Evolutionary conservation across 768 basidiomycete genomes (phyloP), one percentile per base, ranked within the genome.

Genomic region (Tricholoma hemisulphureum): DNA sequence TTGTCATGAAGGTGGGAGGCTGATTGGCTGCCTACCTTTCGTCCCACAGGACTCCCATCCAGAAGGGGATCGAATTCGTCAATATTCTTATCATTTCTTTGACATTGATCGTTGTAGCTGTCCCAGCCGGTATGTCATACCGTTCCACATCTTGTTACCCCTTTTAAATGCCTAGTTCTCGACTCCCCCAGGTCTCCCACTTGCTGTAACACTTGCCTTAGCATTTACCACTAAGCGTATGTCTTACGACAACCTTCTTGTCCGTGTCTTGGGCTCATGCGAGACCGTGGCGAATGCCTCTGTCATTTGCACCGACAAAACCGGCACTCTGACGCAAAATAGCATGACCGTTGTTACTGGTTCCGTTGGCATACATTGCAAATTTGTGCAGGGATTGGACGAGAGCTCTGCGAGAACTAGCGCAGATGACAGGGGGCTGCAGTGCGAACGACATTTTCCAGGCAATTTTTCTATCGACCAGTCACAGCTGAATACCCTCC

Each of bases 251-350:
- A 97, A 97, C 53, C 80, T 98, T 0, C 85, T 99, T 41, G 97
- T 98, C 28, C 94, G 96, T 55, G 92, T 98, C 4, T 84, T 99
- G 29, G 92, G 92, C 6, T 95, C 95, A 10, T 98, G 96, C 73
- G 97, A 99, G 75, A 98, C 94, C 0, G 98, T 98, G 96, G 96
- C 92, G 20, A 98, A 98, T 65, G 92, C 96, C 5, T 95, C 91
- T 20, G 95, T 98, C 58, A 84, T 98, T 3, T 95, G 93, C 74
- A 95, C 94, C 13, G 94, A 95, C 80, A 95, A 96, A 77, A 96
- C 95, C 1, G 96, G 96, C 34, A 98, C 96, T 9, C 86, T 99
- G 20, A 99, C 97, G 0, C 89, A 93, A 68, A 98, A 98, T 75
- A 77, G 76, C 63, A 99, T 99, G 97, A 86, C 89, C 9, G 92